Conservation (phyloP, 371 early-diverging fungal species). For the Apophysomyces elegans region DNA sequence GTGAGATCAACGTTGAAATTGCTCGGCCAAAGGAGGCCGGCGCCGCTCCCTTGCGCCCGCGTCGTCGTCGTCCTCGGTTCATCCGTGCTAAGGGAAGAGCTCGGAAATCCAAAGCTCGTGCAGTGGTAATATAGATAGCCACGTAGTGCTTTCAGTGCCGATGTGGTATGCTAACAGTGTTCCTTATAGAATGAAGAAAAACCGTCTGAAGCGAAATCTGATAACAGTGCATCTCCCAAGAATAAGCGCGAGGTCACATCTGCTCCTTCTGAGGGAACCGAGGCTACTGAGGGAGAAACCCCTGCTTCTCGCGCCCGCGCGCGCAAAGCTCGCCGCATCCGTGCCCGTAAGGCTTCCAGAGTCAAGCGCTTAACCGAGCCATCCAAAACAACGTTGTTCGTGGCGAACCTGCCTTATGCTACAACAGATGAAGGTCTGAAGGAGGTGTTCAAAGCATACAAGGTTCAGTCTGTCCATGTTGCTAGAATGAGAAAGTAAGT, state of each 20-base stretch:
- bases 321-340: not conserved
- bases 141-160: not conserved
- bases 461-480: slow-evolving; percentile 75
- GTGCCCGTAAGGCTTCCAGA: not conserved
- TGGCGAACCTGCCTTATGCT: slow-evolving; percentile 90
- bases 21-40: slow-evolving; percentile 63
- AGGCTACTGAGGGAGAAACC: not conserved
- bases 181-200: slow-evolving; percentile 7
- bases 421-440: slow-evolving; percentile 77
- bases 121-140: slow-evolving; percentile 5
- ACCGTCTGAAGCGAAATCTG: slow-evolving; percentile 13
- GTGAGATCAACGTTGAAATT: slow-evolving; percentile 83
- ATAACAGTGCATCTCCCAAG: not conserved
- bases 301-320: not conserved
- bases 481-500: slow-evolving; percentile 46
- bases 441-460: slow-evolving; percentile 75
- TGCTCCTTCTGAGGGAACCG: slow-evolving; percentile 14
- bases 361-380: slow-evolving; percentile 50
- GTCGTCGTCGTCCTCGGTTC: slow-evolving; percentile 16
- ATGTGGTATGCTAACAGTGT: not conserved
- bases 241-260: slow-evolving; percentile 11
- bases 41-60: slow-evolving; percentile 14
- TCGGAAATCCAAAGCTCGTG: not conserved
- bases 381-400: slow-evolving; percentile 83
- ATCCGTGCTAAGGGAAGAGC: slow-evolving; percentile 4